A percentile compares a stretch with the other conserved stretches of the same genome.
phyloP scores from a whole-genome alignment of 257 asterid genomes.

The Solanum rostratum region DNA sequence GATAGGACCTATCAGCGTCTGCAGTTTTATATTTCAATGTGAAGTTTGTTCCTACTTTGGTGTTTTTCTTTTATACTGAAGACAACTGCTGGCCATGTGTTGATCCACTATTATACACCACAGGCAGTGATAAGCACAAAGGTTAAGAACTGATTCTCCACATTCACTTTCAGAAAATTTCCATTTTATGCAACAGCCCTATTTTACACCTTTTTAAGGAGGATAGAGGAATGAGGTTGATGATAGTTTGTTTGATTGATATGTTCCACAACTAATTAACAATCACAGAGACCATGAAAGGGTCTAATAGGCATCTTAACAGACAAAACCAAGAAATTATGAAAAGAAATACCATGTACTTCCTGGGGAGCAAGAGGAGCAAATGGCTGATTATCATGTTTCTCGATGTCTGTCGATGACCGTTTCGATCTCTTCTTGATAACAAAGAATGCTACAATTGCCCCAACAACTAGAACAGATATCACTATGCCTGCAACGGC shows the following conservation, averaged over 20 bases:
- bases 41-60: background rate
- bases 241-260: background rate
- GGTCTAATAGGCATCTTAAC: background rate
- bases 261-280: background rate
- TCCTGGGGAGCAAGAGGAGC: conserved; percentile 60
- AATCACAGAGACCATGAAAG: background rate
- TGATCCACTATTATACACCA: background rate
- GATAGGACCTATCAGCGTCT: background rate
- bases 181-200: background rate
- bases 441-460: conserved; percentile 44
- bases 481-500: conserved; percentile 63
- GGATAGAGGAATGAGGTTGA: background rate
- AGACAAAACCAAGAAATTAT: background rate
- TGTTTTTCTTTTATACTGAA: background rate
- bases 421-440: conserved; percentile 47
- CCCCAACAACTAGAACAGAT: conserved; percentile 46
- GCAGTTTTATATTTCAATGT: background rate
- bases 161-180: background rate
- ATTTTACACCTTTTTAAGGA: background rate
- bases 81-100: background rate
- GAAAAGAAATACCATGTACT: conserved; percentile 33
- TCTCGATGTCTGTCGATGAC: conserved; percentile 50
- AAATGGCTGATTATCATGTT: conserved; percentile 57
- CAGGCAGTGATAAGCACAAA: background rate
- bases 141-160: background rate